These are phyloP conservation scores for Sporisorium graminicola DNA, from an alignment of 1,284 basidiomycete species.

Conservation along the genomic window DNA sequence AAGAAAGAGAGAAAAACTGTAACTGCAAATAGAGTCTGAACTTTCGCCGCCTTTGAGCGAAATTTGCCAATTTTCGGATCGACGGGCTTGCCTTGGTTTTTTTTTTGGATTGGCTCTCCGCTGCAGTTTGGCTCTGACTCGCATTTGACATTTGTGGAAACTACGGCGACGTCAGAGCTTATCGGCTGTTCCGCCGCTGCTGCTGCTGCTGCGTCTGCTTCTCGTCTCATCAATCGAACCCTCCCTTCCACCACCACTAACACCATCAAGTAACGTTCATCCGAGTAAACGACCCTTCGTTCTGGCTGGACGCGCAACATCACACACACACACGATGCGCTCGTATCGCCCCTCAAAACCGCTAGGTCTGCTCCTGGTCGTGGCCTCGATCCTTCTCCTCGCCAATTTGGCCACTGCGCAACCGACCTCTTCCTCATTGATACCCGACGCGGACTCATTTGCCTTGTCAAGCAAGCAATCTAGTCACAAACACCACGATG, in stretches of 20 bases:
- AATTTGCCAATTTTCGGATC: constrained; percentile 2
- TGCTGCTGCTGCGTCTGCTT: neutral
- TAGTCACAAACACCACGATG: constrained; percentile 16
- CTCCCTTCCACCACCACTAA: constrained; percentile 8
- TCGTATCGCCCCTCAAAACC: constrained; percentile 20
- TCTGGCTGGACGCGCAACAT: neutral
- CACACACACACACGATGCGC: constrained; percentile 15
- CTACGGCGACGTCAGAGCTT: neutral
- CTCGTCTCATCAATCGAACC: neutral
- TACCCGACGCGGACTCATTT: constrained; percentile 13
- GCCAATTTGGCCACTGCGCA: constrained; percentile 15
- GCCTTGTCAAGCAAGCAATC: constrained; percentile 13
- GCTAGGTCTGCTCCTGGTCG: constrained; percentile 26
- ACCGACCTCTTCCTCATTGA: constrained; percentile 9
- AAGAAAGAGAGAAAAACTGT: too few species aligned
- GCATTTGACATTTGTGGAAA: constrained; percentile 3
- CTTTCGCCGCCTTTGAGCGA: neutral
- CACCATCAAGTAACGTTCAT: neutral
- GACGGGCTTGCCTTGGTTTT: too few species aligned
- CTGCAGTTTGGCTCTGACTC: constrained; percentile 7
- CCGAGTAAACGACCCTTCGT: neutral
- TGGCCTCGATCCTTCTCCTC: constrained; percentile 31
- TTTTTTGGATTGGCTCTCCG: neutral
- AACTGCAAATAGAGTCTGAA: too few species aligned
- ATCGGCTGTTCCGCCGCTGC: too few species aligned